phyloP scores from a whole-genome alignment of 78 protist species.

The Dictyostelium purpureum region DNA sequence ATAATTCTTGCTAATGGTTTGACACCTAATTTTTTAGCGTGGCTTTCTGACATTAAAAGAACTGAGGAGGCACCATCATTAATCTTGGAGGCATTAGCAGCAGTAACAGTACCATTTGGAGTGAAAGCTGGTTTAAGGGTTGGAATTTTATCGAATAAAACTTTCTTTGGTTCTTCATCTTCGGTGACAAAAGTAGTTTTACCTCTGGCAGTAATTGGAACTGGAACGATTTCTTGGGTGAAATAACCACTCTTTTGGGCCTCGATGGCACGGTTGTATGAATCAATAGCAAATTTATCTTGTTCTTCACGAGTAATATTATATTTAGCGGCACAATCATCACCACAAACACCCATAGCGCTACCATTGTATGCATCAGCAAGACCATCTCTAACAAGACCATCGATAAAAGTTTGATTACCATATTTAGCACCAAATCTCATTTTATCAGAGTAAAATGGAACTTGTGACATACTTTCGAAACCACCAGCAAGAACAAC shows the following conservation, averaged over 20 bases:
- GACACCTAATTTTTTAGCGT: slow-evolving; percentile 76
- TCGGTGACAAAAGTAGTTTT: slow-evolving; percentile 55
- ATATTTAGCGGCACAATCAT: slow-evolving; percentile 86
- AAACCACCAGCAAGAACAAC: slow-evolving; percentile 96
- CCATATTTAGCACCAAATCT: slow-evolving; percentile 91
- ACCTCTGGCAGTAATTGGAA: slow-evolving; percentile 65
- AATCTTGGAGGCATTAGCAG: slow-evolving; percentile 95
- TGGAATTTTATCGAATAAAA: slow-evolving; percentile 81
- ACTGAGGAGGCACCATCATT: slow-evolving; percentile 98
- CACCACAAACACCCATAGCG: slow-evolving; percentile 97
- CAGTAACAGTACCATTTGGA: slow-evolving; percentile 92
- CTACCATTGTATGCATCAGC: slow-evolving; percentile 91
- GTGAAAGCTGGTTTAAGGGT: slow-evolving; percentile 88
- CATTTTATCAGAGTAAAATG: slow-evolving; percentile 87
- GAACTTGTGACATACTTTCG: slow-evolving; percentile 98
- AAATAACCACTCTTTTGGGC: slow-evolving; percentile 81
- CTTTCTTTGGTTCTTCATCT: slow-evolving; percentile 88
- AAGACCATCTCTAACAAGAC: slow-evolving; percentile 95
- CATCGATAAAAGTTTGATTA: slow-evolving; percentile 79
- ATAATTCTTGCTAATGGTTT: slow-evolving; percentile 88
- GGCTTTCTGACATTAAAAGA: slow-evolving; percentile 83
- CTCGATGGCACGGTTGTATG: slow-evolving; percentile 84
- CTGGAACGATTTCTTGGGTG: slow-evolving; percentile 84
- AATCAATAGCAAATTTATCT: slow-evolving; percentile 92
- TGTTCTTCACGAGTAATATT: slow-evolving; percentile 92